Evolutionary conservation across 306 rosid genomes (phyloP).

Genomic region (Medicago arabica): DNA sequence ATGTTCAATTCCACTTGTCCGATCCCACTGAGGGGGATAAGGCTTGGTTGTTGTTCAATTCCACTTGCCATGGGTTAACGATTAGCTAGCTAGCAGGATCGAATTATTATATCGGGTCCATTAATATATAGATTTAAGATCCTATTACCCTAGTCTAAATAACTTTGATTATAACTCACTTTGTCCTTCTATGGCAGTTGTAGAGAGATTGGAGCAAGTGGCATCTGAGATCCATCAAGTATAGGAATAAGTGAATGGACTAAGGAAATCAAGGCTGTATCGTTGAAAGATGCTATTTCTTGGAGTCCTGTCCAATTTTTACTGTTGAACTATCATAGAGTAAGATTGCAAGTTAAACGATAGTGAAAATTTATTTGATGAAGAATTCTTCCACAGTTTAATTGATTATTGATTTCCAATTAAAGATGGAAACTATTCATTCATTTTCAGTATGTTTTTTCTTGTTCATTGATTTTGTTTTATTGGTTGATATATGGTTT

Average conservation of each 20-base stretch:
- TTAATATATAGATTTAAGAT: background rate
- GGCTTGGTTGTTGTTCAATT: background rate
- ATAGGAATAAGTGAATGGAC: slow-evolving; percentile 23
- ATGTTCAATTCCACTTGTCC: slow-evolving; percentile 5
- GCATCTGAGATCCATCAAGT: slow-evolving; percentile 18
- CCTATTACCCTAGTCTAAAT: background rate
- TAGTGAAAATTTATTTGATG: slow-evolving; percentile 16
- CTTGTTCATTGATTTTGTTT: slow-evolving; percentile 17
- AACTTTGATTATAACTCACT: slow-evolving; percentile 25
- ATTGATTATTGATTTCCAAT: slow-evolving; percentile 33
- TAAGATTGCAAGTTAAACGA: slow-evolving; percentile 27
- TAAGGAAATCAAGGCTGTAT: slow-evolving; percentile 19
- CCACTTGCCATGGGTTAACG: background rate
- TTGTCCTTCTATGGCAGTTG: slow-evolving; percentile 34
- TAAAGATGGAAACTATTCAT: slow-evolving; percentile 23
- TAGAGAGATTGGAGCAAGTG: slow-evolving; percentile 23
- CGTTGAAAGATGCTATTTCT: slow-evolving; percentile 34
- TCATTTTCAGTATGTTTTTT: slow-evolving; percentile 1
- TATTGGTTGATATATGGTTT: background rate
- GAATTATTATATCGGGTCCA: slow-evolving; percentile 9
- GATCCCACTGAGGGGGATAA: too few species aligned
- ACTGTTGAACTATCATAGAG: slow-evolving; percentile 23
- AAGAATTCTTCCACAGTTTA: slow-evolving; percentile 32
- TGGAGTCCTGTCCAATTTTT: slow-evolving; percentile 21
- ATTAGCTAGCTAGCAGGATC: slow-evolving; percentile 20